A percentile compares a stretch with the other conserved stretches of the same genome.
Evolutionary conservation across 768 basidiomycete genomes (phyloP).

Genomic region (Multifurca ochricompacta): DNA sequence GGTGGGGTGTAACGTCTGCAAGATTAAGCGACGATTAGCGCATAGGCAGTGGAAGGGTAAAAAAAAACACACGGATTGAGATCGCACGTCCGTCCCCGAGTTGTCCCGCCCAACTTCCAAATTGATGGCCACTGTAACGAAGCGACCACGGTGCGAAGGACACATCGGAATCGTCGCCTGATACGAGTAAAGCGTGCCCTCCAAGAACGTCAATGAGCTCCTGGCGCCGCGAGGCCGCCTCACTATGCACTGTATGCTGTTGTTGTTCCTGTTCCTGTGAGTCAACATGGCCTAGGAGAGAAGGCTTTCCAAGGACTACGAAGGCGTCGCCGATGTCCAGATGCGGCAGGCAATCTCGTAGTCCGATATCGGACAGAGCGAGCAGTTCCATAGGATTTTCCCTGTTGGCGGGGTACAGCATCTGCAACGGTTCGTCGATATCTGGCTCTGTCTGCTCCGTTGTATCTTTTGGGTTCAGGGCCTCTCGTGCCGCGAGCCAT

Average conservation of each 20-base stretch:
- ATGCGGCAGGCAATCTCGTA: conserved; percentile 73
- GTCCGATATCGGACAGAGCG: conserved; percentile 58
- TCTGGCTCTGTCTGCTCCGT: conserved; percentile 22
- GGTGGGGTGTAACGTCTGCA: conserved; percentile 72
- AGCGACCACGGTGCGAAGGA: conserved; percentile 67
- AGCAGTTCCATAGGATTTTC: conserved; percentile 55
- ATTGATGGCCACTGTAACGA: conserved; percentile 88
- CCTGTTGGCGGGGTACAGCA: conserved; percentile 41
- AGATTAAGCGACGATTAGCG: not conserved
- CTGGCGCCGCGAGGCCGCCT: conserved; percentile 43
- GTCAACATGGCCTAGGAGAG: conserved; percentile 32
- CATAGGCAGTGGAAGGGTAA: not conserved
- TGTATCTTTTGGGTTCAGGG: conserved; percentile 31
- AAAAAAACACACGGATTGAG: conserved; percentile 51
- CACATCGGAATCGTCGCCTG: conserved; percentile 28
- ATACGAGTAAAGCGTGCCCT: conserved; percentile 66
- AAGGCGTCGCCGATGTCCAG: conserved; percentile 86
- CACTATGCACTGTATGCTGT: conserved; percentile 21
- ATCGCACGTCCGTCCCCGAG: conserved; percentile 94
- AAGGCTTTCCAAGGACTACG: conserved; percentile 51
- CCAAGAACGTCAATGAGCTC: conserved; percentile 78
- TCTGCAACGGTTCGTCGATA: conserved; percentile 30
- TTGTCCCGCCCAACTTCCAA: conserved; percentile 87
- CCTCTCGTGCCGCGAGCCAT: conserved; percentile 66
- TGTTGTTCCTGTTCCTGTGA: conserved; percentile 25